These are phyloP conservation scores for Aureobasidium zeae DNA, from an alignment of 2,329 filamentous ascomycete species.

Conservation along the genomic window DNA sequence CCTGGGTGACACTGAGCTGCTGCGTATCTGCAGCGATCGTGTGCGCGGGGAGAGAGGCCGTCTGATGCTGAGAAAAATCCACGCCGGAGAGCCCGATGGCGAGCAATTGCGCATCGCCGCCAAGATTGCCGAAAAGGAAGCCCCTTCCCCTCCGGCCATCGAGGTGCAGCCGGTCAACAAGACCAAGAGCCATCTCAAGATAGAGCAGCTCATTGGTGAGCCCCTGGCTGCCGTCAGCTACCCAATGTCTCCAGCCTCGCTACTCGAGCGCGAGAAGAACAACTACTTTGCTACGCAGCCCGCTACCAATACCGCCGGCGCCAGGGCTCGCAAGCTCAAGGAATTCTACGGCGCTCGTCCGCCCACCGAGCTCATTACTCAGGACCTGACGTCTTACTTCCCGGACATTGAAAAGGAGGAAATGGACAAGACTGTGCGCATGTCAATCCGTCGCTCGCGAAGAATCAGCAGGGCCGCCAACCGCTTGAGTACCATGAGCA, in stretches of 20 bases:
- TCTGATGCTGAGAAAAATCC: slow-evolving; percentile 85
- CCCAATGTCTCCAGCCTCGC: slow-evolving; percentile 71
- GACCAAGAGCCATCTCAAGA: slow-evolving; percentile 73
- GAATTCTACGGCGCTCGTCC: slow-evolving; percentile 88
- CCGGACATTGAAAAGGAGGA: slow-evolving; percentile 88
- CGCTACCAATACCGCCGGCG: slow-evolving; percentile 22
- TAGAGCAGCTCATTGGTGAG: slow-evolving; percentile 82
- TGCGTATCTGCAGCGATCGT: slow-evolving; percentile 81
- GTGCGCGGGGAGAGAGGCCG: slow-evolving; percentile 79
- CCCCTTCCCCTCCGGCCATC: slow-evolving; percentile 44
- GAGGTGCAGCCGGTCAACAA: slow-evolving; percentile 53
- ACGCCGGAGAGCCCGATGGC: slow-evolving; percentile 77
- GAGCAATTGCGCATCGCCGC: slow-evolving; percentile 81
- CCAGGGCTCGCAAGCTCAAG: slow-evolving; percentile 49
- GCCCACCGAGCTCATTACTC: slow-evolving; percentile 93
- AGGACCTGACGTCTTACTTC: slow-evolving; percentile 94
- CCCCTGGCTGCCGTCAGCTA: slow-evolving; percentile 77
- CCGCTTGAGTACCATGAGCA: slow-evolving; percentile 87
- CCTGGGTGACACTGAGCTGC: slow-evolving; percentile 76
- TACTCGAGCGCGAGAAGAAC: slow-evolving; percentile 53
- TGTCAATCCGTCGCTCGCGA: slow-evolving; percentile 83
- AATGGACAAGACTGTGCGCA: slow-evolving; percentile 87
- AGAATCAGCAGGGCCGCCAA: slow-evolving; percentile 88
- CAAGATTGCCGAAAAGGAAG: slow-evolving; percentile 78
- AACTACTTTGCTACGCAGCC: slow-evolving; percentile 34